These are phyloP conservation scores for Boletellus sp. DNA, from an alignment of 768 basidiomycete species.

Conservation along the genomic window DNA sequence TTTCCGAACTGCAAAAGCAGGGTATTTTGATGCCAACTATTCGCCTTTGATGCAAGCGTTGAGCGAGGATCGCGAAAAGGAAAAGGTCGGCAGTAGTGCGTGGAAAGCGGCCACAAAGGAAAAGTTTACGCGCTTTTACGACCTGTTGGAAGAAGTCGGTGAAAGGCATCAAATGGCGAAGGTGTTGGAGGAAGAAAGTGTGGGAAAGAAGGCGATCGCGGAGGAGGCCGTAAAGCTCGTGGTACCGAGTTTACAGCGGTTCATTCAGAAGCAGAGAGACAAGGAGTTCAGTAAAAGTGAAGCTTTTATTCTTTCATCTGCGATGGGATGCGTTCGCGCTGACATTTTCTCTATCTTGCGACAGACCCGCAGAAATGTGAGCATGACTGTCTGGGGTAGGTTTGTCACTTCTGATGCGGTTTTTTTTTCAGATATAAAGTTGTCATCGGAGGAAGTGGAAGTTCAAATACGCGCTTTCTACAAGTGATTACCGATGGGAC, in stretches of 20 bases:
- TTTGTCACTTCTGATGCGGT: constrained; percentile 9
- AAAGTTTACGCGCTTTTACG: constrained; percentile 79
- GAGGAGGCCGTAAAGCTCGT: constrained; percentile 79
- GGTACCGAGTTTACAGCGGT: constrained; percentile 68
- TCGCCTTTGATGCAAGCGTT: constrained; percentile 68
- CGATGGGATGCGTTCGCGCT: not conserved
- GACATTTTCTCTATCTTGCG: not conserved
- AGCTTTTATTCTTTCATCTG: constrained; percentile 22
- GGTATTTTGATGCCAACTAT: constrained; percentile 81
- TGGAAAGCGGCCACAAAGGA: constrained; percentile 68
- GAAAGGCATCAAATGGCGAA: constrained; percentile 69
- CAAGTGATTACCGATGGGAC: constrained; percentile 19
- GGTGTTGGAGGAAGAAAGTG: constrained; percentile 68
- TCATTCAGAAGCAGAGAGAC: constrained; percentile 70
- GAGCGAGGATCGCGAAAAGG: constrained; percentile 43
- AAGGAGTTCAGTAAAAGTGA: constrained; percentile 85
- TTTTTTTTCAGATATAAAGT: constrained; percentile 65
- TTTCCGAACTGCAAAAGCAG: constrained; percentile 78
- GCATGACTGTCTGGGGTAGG: constrained; percentile 13
- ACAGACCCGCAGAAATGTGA: constrained; percentile 54
- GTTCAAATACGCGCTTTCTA: constrained; percentile 64
- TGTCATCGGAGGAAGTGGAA: constrained; percentile 72
- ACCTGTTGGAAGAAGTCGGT: constrained; percentile 71
- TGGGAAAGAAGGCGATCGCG: constrained; percentile 52
- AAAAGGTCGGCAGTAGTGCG: constrained; percentile 42